Conservation (phyloP, 148 eudicot species). For the Chenopodium suecicum region DNA sequence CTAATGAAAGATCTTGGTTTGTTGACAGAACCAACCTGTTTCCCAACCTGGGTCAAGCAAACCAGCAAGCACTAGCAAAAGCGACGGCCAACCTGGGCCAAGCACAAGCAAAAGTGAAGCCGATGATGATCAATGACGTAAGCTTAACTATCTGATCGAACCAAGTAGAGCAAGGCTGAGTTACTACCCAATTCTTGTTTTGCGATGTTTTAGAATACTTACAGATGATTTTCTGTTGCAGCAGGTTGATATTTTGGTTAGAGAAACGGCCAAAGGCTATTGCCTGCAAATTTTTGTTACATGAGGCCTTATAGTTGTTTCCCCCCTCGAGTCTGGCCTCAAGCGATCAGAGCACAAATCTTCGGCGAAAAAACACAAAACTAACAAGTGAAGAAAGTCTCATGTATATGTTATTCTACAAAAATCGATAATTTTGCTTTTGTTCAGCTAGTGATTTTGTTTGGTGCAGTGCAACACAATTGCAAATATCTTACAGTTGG, state of each 20-base stretch:
- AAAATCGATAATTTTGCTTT: background rate
- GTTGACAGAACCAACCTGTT: constrained; percentile 21
- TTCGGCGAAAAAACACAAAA: background rate
- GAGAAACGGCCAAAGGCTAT: constrained; percentile 1
- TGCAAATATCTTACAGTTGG: constrained; percentile 7
- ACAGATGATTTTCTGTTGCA: background rate
- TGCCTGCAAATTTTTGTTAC: constrained; percentile 35
- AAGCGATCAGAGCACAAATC: background rate
- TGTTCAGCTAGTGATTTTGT: background rate
- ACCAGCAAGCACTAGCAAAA: constrained; percentile 26
- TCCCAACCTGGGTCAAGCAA: constrained; percentile 32
- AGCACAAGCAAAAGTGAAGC: constrained; percentile 29
- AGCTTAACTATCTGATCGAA: background rate
- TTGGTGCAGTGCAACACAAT: constrained; percentile 15
- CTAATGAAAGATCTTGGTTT: background rate
- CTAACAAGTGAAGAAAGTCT: background rate
- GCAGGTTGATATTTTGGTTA: constrained; percentile 20
- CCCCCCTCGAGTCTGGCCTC: background rate
- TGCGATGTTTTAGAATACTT: background rate
- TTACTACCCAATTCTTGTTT: background rate
- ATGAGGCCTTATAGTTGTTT: constrained; percentile 1
- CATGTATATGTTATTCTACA: constrained; percentile 14
- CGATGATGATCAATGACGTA: constrained; percentile 20
- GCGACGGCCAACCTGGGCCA: constrained; percentile 27
- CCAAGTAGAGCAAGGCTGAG: background rate